Conservation (phyloP, 2,329 filamentous ascomycete species). For the Emergomyces pasteurianus region DNA sequence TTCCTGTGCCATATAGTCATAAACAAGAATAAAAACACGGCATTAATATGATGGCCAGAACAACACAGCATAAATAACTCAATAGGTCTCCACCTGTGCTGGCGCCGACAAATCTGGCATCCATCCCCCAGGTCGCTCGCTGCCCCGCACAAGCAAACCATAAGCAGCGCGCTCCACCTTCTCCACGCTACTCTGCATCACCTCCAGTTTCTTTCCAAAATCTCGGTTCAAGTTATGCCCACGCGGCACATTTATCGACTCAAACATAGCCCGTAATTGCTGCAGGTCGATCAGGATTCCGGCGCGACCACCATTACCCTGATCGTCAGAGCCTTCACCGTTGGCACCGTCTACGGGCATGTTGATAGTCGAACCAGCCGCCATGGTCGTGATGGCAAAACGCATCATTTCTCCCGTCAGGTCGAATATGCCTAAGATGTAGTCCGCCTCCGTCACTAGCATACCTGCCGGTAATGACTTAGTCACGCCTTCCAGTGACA, state of each 20-base stretch:
- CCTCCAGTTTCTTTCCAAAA: conserved; percentile 67
- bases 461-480: conserved; percentile 39
- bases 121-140: conserved; percentile 85
- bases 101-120: conserved; percentile 57
- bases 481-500: conserved; percentile 53
- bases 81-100: conserved; percentile 29
- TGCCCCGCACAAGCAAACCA: conserved; percentile 73
- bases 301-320: conserved; percentile 17
- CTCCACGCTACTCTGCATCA: conserved; percentile 77
- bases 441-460: conserved; percentile 65
- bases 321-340: conserved; percentile 9
- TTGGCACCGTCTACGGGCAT: conserved; percentile 8
- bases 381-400: conserved; percentile 81
- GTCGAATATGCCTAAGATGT: conserved; percentile 83
- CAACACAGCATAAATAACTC: conserved; percentile 4
- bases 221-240: conserved; percentile 46
- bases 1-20: background rate
- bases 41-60: background rate
- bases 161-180: conserved; percentile 92
- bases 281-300: conserved; percentile 73
- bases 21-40: background rate
- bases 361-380: conserved; percentile 46
- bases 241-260: conserved; percentile 51
- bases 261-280: conserved; percentile 61
- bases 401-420: conserved; percentile 94